Conservation (phyloP, 768 basidiomycete genomes). For the Pisolithus marmoratus region DNA sequence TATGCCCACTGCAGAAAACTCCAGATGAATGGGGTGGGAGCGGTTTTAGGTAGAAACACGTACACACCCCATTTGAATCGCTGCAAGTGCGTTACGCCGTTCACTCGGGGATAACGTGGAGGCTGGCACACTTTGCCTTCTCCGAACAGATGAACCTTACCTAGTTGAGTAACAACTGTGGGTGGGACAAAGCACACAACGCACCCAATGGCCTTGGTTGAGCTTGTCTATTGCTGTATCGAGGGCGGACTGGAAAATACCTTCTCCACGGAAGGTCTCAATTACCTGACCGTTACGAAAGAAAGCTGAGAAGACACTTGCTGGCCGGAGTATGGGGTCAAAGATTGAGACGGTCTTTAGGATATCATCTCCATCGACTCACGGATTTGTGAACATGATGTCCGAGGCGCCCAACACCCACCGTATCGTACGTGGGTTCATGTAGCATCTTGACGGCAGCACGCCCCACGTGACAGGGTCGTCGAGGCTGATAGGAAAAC, state of each 20-base stretch:
- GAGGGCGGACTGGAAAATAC: constrained; percentile 83
- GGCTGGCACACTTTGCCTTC: constrained; percentile 88
- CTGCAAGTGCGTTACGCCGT: constrained; percentile 47
- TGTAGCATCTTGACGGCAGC: constrained; percentile 60
- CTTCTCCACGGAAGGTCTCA: constrained; percentile 87
- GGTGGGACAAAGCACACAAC: constrained; percentile 19
- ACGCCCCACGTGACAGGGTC: constrained; percentile 87
- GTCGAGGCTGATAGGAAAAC: constrained; percentile 49
- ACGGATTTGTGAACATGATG: constrained; percentile 93
- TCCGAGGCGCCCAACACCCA: constrained; percentile 94
- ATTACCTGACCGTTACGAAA: constrained; percentile 87
- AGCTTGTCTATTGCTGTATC: constrained; percentile 78
- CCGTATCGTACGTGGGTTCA: constrained; percentile 55
- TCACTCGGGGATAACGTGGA: constrained; percentile 35
- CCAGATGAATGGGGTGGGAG: constrained; percentile 2
- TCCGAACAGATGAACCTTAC: constrained; percentile 84
- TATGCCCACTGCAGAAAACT: constrained; percentile 55
- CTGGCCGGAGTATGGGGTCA: constrained; percentile 26
- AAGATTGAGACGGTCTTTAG: neutral
- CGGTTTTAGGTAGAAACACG: constrained; percentile 29
- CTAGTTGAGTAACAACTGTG: constrained; percentile 1
- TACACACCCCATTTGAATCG: constrained; percentile 97
- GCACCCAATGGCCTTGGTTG: constrained; percentile 81
- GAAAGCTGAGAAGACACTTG: constrained; percentile 75
- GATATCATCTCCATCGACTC: constrained; percentile 25